Evolutionary conservation across 345 rosid genomes (phyloP).

Genomic region (Acer saccharum): DNA sequence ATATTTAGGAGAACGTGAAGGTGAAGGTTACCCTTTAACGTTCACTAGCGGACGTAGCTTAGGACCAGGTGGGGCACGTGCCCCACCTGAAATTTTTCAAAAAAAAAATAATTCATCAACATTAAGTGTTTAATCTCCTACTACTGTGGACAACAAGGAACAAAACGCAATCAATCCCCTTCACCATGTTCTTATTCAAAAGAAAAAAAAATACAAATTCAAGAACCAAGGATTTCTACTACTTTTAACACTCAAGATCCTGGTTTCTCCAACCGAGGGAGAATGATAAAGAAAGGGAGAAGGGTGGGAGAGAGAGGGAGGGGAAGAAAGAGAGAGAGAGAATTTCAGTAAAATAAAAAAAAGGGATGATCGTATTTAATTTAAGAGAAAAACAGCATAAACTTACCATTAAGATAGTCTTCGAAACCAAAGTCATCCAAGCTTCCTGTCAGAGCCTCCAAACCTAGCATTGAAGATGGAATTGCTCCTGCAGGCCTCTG

Average conservation of each 20-base stretch:
- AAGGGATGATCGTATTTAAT: not conserved
- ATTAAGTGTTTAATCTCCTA: not conserved
- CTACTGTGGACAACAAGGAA: not conserved
- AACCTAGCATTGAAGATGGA: slow-evolving; percentile 92
- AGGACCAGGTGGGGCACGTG: too few relatives aligned
- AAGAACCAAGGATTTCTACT: not conserved
- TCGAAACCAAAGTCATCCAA: slow-evolving; percentile 86
- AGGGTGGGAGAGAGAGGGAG: too few relatives aligned
- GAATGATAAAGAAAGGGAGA: not conserved
- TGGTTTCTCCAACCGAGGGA: not conserved
- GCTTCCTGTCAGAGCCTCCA: slow-evolving; percentile 79
- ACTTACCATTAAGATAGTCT: slow-evolving; percentile 88
- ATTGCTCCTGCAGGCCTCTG: slow-evolving; percentile 91
- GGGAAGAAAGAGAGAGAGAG: not conserved
- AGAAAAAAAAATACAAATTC: not conserved
- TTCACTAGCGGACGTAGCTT: too few relatives aligned
- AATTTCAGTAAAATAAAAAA: not conserved
- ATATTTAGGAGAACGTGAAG: too few relatives aligned
- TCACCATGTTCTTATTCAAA: not conserved
- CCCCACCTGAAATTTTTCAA: too few relatives aligned
- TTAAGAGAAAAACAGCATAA: not conserved
- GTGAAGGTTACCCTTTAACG: too few relatives aligned
- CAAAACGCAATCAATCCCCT: not conserved
- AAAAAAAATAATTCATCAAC: not conserved
- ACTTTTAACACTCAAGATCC: not conserved